A percentile compares a stretch with the other conserved stretches of the same genome.
Evolutionary conservation across 208 protist genomes (phyloP).

Genomic region (Plasmodiophora brassicae): DNA sequence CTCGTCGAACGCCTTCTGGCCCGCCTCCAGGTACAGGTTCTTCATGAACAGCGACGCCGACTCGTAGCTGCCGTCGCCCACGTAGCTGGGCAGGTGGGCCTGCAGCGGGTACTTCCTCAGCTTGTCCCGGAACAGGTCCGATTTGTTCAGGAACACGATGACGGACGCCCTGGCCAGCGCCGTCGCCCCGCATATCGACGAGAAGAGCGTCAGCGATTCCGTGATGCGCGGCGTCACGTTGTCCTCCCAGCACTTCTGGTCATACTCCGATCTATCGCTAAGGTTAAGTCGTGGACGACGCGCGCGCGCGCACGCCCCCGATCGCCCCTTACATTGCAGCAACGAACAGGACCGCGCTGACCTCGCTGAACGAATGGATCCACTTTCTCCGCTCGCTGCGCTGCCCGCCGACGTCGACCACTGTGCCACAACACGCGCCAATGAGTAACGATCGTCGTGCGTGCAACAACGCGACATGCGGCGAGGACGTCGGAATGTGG

Average conservation of each 20-base stretch:
- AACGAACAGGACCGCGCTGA: not conserved
- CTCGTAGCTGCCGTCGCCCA: not conserved
- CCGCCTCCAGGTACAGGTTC: no score
- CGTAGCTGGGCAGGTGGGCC: not conserved
- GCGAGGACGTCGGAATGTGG: no score
- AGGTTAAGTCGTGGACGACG: not conserved
- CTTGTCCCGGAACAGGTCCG: not conserved
- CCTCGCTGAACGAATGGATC: not conserved
- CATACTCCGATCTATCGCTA: not conserved
- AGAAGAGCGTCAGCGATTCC: not conserved
- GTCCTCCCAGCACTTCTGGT: conserved; percentile 9
- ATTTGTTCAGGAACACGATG: not conserved
- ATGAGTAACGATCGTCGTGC: not conserved
- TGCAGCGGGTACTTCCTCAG: not conserved
- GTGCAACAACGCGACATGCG: not conserved
- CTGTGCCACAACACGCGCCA: no score
- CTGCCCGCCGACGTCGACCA: conserved; percentile 5
- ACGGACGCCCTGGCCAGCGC: not conserved
- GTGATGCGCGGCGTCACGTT: not conserved
- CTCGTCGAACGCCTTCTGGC: not conserved
- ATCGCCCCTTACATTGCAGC: not conserved
- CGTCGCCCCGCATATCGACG: not conserved
- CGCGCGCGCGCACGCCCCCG: not conserved
- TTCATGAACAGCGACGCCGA: no score
- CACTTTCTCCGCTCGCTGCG: conserved; percentile 7